Base-by-base conservation (phyloP, 1,284 basidiomycete genomes). In the Rhodotorula sp. region DNA sequence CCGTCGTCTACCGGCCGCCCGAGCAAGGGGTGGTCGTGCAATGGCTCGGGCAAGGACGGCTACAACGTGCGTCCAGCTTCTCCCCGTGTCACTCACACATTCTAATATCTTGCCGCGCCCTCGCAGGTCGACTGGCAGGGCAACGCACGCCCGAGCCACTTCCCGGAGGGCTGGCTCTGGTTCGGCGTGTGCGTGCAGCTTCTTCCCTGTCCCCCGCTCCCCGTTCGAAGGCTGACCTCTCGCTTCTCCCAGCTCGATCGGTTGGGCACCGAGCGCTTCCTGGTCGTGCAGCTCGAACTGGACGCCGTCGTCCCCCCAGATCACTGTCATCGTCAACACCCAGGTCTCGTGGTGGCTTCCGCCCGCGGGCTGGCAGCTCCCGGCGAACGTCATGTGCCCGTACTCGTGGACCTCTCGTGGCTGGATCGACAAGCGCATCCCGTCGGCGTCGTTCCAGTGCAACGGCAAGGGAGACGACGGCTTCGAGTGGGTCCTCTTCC, bases 401-500 rank as follows among this genome's bases (percentile, higher is more conserved):
- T 2, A 29, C 25, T 15, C 32, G 29, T 66, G 65, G 65, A 55
- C 58, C 2, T 12, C 34, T 15, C 32, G 13, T 12, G 65, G 65
- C 37, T 66, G 65, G 65, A 55, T 66, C 58, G 65, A 66, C 65
- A 19, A 5, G 21, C 58, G 65, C 51, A 66, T 55, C 41, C 65
- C 65, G 19, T 66, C 65, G 39, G 2, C 22, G 9, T 37, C 29
- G 10, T 61, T 25, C 25, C 36, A 22, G 1, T 66, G 65, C 65
- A 25, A 36, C 51, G 58, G 50, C 17, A n/a, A 21, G 12, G 64
- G 64, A 25, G 21, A 41, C 13, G 64, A 66, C 39, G 64, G 64
- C 36, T 66, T 44, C 50, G 64, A 66, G 63, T 64, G 32, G 44
- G 63, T 48, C 53, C 8, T 2, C 32, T 1, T 22, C 44, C 34